These are phyloP conservation scores for Lentinus brumalis DNA, from an alignment of 768 basidiomycete species.

Conservation along the genomic window DNA sequence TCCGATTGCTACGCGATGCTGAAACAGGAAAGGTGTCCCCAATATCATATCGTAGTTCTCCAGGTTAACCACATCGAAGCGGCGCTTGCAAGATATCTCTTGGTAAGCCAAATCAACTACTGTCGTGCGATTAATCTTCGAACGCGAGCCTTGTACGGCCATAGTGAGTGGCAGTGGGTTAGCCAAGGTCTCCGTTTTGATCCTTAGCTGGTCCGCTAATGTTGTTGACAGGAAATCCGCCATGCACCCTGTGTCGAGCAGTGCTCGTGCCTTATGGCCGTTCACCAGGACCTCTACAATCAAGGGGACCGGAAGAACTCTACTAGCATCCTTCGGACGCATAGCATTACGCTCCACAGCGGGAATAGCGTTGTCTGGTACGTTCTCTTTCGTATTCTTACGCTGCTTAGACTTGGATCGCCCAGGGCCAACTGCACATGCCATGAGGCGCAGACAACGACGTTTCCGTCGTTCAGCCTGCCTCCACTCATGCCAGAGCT, in stretches of 20 bases:
- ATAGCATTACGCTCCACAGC: slow-evolving; percentile 16
- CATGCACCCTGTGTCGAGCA: slow-evolving; percentile 32
- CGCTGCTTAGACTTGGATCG: not conserved
- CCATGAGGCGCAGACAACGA: too few species aligned
- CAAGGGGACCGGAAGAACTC: slow-evolving; percentile 14
- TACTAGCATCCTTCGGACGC: not conserved
- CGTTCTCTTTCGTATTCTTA: not conserved
- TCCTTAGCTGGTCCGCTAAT: slow-evolving; percentile 29
- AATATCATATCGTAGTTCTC: slow-evolving; percentile 30
- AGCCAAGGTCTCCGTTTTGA: slow-evolving; percentile 9
- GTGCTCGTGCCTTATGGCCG: slow-evolving; percentile 15
- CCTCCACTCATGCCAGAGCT: too few species aligned
- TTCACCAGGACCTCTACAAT: slow-evolving; percentile 23
- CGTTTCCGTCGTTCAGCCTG: too few species aligned
- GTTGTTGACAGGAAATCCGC: slow-evolving; percentile 36
- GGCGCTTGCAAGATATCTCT: not conserved
- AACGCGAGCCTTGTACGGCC: slow-evolving; percentile 32
- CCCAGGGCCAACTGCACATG: too few species aligned
- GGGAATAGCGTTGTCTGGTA: not conserved
- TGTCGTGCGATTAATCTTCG: slow-evolving; percentile 27
- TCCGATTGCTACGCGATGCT: slow-evolving; percentile 19
- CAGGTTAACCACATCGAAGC: slow-evolving; percentile 16
- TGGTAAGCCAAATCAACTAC: slow-evolving; percentile 8
- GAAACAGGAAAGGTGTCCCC: slow-evolving; percentile 30
- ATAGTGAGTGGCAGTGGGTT: slow-evolving; percentile 33